These are phyloP conservation scores for Cladophialophora carrionii DNA, from an alignment of 2,329 filamentous ascomycete species.

Conservation along the genomic window DNA sequence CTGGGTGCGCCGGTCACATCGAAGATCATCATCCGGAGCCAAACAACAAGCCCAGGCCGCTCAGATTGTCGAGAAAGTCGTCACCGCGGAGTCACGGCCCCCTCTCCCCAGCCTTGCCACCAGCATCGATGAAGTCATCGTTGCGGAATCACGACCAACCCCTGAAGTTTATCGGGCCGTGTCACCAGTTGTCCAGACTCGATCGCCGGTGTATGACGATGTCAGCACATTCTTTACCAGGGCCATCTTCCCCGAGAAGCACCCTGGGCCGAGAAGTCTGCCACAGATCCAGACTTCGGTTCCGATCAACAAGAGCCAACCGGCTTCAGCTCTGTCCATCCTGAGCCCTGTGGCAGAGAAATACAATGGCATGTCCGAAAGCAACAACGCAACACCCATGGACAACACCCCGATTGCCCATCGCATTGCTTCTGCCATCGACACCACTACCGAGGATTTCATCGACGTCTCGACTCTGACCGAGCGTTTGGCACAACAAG, in stretches of 20 bases:
- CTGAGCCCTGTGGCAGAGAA: conserved; percentile 32
- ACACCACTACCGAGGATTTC: neutral
- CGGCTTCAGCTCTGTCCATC: conserved; percentile 31
- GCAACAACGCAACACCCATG: conserved; percentile 30
- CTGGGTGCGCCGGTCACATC: conserved; percentile 34
- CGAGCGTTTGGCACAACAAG: conserved; percentile 14
- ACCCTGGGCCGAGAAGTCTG: conserved; percentile 87
- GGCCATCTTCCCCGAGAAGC: conserved; percentile 64
- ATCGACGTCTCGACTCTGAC: conserved; percentile 15
- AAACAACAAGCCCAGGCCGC: conserved; percentile 2
- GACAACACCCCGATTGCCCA: conserved; percentile 28
- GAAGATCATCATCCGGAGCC: conserved; percentile 26
- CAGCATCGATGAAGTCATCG: conserved; percentile 29
- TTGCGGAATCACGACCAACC: conserved; percentile 23
- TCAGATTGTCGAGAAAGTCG: conserved; percentile 11
- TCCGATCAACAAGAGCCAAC: conserved; percentile 48
- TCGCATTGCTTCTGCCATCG: conserved; percentile 5
- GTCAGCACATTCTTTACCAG: conserved; percentile 30
- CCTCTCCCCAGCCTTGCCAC: conserved; percentile 5
- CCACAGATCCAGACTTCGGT: conserved; percentile 74
- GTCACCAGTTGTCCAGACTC: conserved; percentile 27
- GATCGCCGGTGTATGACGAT: conserved; percentile 31
- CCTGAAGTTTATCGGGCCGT: conserved; percentile 12
- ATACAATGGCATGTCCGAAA: conserved; percentile 29
- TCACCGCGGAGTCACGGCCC: conserved; percentile 16